These are phyloP conservation scores for Aspergillus brunneoviolaceus DNA, from an alignment of 2,329 filamentous ascomycete genomes.

Conservation along the genomic window DNA sequence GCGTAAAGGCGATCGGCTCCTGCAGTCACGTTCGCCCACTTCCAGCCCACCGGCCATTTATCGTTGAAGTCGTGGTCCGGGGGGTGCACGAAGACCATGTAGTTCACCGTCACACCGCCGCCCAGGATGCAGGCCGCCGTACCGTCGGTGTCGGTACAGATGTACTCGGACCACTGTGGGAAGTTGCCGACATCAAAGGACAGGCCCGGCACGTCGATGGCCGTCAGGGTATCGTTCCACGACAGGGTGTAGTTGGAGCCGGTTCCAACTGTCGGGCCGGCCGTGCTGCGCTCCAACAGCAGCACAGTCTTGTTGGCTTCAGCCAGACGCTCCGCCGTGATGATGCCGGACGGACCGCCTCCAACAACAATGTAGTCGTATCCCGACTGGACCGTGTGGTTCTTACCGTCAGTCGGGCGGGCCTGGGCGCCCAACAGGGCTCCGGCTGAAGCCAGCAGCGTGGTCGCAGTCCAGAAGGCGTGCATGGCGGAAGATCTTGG, in stretches of 20 bases:
- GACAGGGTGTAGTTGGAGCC: constrained; percentile 25
- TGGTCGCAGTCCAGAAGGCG: no score
- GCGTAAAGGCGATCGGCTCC: constrained; percentile 64
- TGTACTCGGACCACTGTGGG: constrained; percentile 1
- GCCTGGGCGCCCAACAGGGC: no score
- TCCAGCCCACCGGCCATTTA: constrained; percentile 72
- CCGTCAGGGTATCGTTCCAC: constrained; percentile 24
- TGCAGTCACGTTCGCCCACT: constrained; percentile 59
- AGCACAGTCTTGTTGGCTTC: constrained; percentile 65
- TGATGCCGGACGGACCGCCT: constrained; percentile 52
- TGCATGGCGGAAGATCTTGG: no score
- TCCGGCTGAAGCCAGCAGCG: no score
- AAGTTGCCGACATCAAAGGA: constrained; percentile 24
- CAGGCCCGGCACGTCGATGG: constrained; percentile 29
- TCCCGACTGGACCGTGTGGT: no score
- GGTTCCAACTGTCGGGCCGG: constrained; percentile 24
- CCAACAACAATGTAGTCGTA: constrained; percentile 50
- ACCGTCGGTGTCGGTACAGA: constrained; percentile 11
- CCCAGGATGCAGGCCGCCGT: constrained; percentile 28
- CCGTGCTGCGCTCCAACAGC: constrained; percentile 57
- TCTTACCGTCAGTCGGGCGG: no score
- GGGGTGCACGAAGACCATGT: constrained; percentile 39
- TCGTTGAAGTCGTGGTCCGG: constrained; percentile 67
- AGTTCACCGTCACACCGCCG: constrained; percentile 31
- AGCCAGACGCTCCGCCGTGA: constrained; percentile 59